phyloP scores from a whole-genome alignment of 805 yeast genomes.

The Candida tammaniensis region DNA sequence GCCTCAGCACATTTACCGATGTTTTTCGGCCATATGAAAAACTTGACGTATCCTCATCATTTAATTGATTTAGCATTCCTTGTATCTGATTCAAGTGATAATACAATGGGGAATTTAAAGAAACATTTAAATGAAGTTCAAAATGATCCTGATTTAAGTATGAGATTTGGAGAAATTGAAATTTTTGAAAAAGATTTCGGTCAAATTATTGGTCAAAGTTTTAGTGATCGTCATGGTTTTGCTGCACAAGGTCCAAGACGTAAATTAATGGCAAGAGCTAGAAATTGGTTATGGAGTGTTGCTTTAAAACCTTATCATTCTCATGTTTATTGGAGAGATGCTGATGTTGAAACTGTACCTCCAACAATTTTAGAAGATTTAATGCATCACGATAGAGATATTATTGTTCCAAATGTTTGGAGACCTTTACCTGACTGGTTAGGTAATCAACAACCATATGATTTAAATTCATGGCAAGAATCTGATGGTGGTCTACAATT shows the following conservation, averaged over 20 bases:
- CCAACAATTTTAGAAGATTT: conserved; percentile 82
- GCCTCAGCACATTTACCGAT: conserved; percentile 87
- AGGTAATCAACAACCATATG: conserved; percentile 82
- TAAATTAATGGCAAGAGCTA: conserved; percentile 91
- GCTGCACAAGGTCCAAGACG: conserved; percentile 95
- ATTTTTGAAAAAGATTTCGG: conserved; percentile 89
- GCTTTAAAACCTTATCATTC: conserved; percentile 90
- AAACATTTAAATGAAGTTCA: conserved; percentile 61
- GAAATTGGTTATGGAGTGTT: conserved; percentile 88
- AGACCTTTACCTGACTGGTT: conserved; percentile 85
- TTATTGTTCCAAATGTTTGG: conserved; percentile 94
- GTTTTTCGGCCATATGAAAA: conserved; percentile 79
- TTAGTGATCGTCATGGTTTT: conserved; percentile 91
- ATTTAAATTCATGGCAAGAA: conserved; percentile 83
- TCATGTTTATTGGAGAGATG: conserved; percentile 97
- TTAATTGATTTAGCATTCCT: conserved; percentile 79
- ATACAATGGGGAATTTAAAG: conserved; percentile 71
- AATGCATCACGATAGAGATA: conserved; percentile 88
- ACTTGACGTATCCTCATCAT: conserved; percentile 83
- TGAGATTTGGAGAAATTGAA: conserved; percentile 80
- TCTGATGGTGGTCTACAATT: conserved; percentile 76
- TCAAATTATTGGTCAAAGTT: conserved; percentile 88
- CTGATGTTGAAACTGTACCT: conserved; percentile 92
- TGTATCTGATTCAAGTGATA: conserved; percentile 87
- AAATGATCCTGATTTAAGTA: conserved; percentile 53